Evolutionary conservation across 345 rosid species (phyloP).

Genomic region (Boechera stricta): DNA sequence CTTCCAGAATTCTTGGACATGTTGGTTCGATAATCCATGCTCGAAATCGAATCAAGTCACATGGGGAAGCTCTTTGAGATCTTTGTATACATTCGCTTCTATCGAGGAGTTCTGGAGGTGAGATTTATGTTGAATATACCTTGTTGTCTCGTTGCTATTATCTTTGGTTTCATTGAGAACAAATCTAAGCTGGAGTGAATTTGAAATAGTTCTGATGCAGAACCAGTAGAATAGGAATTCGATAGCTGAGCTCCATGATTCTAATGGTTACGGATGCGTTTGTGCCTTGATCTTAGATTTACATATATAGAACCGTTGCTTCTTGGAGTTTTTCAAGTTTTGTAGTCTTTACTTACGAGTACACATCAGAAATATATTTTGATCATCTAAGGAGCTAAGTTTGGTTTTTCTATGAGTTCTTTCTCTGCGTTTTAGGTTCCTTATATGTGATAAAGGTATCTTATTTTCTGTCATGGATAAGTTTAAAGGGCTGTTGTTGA

Average conservation of each 20-base stretch:
- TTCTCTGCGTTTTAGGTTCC: background rate
- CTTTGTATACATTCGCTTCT: slow-evolving; percentile 67
- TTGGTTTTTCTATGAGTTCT: background rate
- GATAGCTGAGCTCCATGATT: background rate
- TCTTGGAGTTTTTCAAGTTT: slow-evolving; percentile 13
- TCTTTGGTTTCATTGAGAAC: background rate
- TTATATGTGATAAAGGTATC: background rate
- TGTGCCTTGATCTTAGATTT: background rate
- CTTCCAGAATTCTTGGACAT: slow-evolving; percentile 80
- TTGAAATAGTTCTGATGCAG: background rate
- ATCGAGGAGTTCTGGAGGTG: slow-evolving; percentile 90
- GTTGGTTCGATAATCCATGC: slow-evolving; percentile 80
- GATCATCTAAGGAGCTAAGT: too few relatives aligned
- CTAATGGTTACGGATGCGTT: background rate
- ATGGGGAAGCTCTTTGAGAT: slow-evolving; percentile 83
- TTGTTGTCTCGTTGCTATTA: background rate
- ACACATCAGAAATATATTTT: background rate
- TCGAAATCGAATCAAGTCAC: slow-evolving; percentile 61
- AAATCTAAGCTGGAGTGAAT: slow-evolving; percentile 5
- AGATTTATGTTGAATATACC: background rate
- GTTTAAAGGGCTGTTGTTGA: background rate
- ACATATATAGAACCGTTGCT: background rate
- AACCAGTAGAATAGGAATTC: background rate
- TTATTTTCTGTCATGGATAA: background rate
- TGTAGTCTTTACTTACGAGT: background rate